Percentiles rank a stretch among this genome's conserved stretches.
phyloP scores from a whole-genome alignment of 2,329 filamentous ascomycete species.

The Colletotrichum magnum region DNA sequence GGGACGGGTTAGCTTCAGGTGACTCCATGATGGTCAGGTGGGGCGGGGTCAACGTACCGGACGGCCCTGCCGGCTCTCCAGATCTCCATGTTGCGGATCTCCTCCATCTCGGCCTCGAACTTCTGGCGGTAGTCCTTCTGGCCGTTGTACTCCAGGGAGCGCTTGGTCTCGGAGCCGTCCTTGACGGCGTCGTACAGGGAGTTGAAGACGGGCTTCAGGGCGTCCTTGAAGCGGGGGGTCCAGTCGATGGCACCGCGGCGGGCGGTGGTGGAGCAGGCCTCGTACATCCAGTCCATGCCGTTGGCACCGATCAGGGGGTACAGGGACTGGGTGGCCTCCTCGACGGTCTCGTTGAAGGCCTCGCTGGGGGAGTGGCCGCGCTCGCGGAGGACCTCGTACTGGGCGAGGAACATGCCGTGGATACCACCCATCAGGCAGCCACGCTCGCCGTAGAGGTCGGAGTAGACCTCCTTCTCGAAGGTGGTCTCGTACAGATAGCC shows the following conservation, averaged over 20 bases:
- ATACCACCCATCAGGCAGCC: conserved; percentile 99
- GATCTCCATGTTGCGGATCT: conserved; percentile 98
- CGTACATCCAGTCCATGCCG: conserved; percentile 99
- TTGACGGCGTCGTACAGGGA: conserved; percentile 94
- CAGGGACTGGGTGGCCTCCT: conserved; percentile 98
- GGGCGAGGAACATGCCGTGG: conserved; percentile 99
- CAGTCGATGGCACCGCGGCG: conserved; percentile 99
- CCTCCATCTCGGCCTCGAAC: conserved; percentile 98
- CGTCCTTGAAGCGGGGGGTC: conserved; percentile 97
- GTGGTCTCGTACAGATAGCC: conserved; percentile 99
- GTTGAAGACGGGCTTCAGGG: conserved; percentile 99
- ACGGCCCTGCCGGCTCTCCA: conserved; percentile 99
- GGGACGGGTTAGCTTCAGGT: conserved; percentile 42
- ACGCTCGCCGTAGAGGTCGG: conserved; percentile 99
- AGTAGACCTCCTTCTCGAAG: conserved; percentile 99
- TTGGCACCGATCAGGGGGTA: conserved; percentile 98
- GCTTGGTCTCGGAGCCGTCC: conserved; percentile 93
- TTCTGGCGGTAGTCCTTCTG: conserved; percentile 96
- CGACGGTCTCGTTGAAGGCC: conserved; percentile 99
- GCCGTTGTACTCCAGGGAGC: conserved; percentile 97
- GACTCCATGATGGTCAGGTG: conserved; percentile 9
- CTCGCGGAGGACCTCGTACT: conserved; percentile 99
- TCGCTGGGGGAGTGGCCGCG: conserved; percentile 97
- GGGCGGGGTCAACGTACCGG: conserved; percentile 66
- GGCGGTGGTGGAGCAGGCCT: conserved; percentile 98